Evolutionary conservation across 1,284 basidiomycete species (phyloP).

Genomic region (Cryptococcus sp.): DNA sequence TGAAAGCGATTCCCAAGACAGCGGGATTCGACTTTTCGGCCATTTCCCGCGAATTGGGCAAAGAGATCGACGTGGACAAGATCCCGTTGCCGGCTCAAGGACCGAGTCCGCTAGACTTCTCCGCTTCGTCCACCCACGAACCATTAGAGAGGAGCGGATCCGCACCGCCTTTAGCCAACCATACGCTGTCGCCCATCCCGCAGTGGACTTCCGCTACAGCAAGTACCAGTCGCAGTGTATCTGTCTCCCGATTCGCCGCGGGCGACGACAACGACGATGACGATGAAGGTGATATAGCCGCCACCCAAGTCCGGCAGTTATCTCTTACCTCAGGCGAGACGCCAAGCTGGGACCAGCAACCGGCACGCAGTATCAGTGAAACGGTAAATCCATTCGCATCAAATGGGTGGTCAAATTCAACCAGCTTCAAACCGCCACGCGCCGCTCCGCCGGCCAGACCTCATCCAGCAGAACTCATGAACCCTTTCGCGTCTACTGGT

Average conservation of each 20-base stretch:
- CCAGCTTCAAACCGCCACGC: slow-evolving; percentile 25
- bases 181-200: neutral
- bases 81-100: slow-evolving; percentile 22
- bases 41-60: slow-evolving; percentile 52
- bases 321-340: slow-evolving; percentile 16
- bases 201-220: slow-evolving; percentile 2
- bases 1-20: slow-evolving; percentile 43
- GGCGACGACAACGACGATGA: slow-evolving; percentile 17
- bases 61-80: slow-evolving; percentile 51
- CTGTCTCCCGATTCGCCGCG: slow-evolving; percentile 1
- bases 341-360: slow-evolving; percentile 34
- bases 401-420: slow-evolving; percentile 10
- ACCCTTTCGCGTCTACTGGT: slow-evolving; percentile 29
- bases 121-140: slow-evolving; percentile 10
- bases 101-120: neutral
- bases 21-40: slow-evolving; percentile 55
- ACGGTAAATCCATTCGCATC: neutral
- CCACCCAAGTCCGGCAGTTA: neutral
- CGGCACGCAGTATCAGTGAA: neutral
- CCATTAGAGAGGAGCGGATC: slow-evolving; percentile 31
- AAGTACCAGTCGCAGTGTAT: slow-evolving; percentile 1
- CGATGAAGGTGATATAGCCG: slow-evolving; percentile 36
- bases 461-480: slow-evolving; percentile 46
- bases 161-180: slow-evolving; percentile 21
- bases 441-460: slow-evolving; percentile 49